Evolutionary conservation across 2,329 filamentous ascomycete genomes (phyloP), one percentile per base, ranked within the genome.

Genomic region (Paraphoma sp.): DNA sequence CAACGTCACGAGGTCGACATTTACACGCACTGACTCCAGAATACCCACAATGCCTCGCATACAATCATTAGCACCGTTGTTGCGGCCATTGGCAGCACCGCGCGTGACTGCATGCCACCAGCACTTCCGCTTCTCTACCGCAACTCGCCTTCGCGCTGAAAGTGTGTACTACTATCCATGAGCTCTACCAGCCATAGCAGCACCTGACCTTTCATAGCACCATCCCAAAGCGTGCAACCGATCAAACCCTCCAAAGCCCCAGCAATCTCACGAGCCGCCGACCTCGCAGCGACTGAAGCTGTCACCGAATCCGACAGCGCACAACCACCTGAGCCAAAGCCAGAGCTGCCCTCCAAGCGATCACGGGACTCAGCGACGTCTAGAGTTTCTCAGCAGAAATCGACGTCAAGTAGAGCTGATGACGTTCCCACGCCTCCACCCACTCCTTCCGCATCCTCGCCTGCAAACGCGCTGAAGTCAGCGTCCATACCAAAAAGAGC

Each of bases 121-220:
- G 45, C 75, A 79, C 70, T 66, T 78, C 53, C 75, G 74, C 67
- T 79, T 80, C 72, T 80, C 78, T 6, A 72, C 68, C 30, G 70
- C 72, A 47, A 44, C 67, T 33, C 60, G 57, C 54, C 58, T 67
- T 56, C 60, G 66, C 59, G 59, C 66, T 54, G 70, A 73, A 48
- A 64, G 70, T 74, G 65, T 52, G 65, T 52, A 29, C 30, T 45
- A 6, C n/a, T 2, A 36, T 14, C 33, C 2, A 48, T n/a, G 7
- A 18, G 17, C n/a, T 40, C n/a, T n/a, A n/a, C n/a, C 36, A 40
- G 11, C 36, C 2, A 16, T 12, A 18, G 47, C 45, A 23, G 16
- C n/a, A 6, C 47, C 45, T 59, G 45, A 54, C 46, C 33, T 29
- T 31, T 30, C 17, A 40, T 58, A 57, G 56, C 57, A 51, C 40